phyloP scores from a whole-genome alignment of 495 filamentous ascomycete species.

The Immersiella caudata region DNA sequence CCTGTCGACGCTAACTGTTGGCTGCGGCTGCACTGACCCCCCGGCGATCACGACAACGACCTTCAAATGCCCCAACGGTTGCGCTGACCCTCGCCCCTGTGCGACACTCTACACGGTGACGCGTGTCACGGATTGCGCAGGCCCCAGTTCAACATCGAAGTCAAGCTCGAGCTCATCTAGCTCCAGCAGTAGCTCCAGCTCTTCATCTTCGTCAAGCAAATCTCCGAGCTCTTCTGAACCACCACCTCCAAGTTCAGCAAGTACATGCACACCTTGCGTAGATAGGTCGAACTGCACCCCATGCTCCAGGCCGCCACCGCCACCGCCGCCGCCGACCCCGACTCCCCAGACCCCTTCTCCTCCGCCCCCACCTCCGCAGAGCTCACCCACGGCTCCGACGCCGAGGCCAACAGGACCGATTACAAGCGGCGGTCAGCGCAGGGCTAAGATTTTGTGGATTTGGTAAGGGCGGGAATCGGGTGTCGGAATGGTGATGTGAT shows the following conservation, averaged over 20 bases:
- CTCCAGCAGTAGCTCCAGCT: neutral
- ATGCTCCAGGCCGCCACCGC: neutral
- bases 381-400: neutral
- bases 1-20: neutral
- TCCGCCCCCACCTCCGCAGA: neutral
- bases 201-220: neutral
- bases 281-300: neutral
- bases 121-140: neutral
- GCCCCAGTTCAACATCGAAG: neutral
- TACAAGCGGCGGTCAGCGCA: neutral
- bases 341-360: neutral
- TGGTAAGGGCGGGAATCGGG: too few species aligned
- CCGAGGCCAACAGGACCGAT: neutral
- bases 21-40: neutral
- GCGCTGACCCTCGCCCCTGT: neutral
- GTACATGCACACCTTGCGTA: neutral
- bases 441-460: neutral
- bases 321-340: neutral
- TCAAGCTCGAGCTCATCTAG: neutral
- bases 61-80: neutral
- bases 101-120: neutral
- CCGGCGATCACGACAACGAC: neutral
- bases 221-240: too few species aligned
- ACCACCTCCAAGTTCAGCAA: neutral
- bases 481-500: too few species aligned